Base-by-base conservation (phyloP, 176 grass and related monocot species). In the Cymbopogon citratus region DNA sequence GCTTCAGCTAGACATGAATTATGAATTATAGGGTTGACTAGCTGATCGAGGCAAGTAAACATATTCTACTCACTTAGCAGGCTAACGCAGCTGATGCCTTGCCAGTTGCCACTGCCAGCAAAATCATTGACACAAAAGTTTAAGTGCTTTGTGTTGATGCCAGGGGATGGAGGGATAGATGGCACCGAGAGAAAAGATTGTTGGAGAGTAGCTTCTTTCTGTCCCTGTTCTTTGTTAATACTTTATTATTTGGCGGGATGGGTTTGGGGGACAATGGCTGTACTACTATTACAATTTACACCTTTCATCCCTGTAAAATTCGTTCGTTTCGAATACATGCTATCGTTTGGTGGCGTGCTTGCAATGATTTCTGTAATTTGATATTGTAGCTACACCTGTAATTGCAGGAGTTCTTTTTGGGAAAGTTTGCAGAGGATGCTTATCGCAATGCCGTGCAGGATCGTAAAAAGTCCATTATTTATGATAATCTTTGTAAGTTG, bases 381-480 rank as follows among this genome's bases (percentile, higher is more conserved):
- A 59, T 73, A 48, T 9, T 79, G 12, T 78, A 27, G 25, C 69
- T 33, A 23, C 66, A 79, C 24, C n/a, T 88, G 48, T 57, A 73
- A 45, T 15, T 87, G 61, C 78, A 97, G 92, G 95, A 94, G 86
- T 81, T 97, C 81, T 97, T 97, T 85, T 82, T 97, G 84, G 81
- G 85, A 78, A 92, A 66, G 80, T 88, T 97, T 92, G 90, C 84
- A 1, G 82, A 83, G 39, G 84, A 91, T 87, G 81, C 88, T 43
- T 87, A 87, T 81, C 24, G 33, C 23, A 92, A 85, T 87, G 85
- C 75, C 46, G 21, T 45, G 44, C 87, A 83, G 82, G 90, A 90
- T 51, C 91, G 44, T 11, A 97, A 97, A 64, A 97, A 92, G 70
- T 92, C 77, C 52, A 79, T 97, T 74, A 66, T 56, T 19, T 97